phyloP scores from a whole-genome alignment of 371 early-diverging fungal species.

The Saksenaea vasiformis region DNA sequence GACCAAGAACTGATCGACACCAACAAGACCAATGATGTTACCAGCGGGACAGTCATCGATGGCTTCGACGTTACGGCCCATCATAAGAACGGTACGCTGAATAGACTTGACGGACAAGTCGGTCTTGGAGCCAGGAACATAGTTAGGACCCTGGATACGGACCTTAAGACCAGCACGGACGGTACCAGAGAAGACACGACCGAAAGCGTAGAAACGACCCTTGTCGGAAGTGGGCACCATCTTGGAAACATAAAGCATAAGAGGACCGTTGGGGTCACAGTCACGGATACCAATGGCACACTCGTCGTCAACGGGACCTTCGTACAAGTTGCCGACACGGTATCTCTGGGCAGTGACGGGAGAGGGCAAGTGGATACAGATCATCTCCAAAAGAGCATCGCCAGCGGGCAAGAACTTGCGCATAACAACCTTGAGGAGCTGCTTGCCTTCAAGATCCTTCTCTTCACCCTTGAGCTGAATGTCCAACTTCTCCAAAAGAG shows the following conservation, averaged over 20 bases:
- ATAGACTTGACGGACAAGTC: constrained; percentile 96
- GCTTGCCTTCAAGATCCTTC: constrained; percentile 93
- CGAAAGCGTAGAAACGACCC: constrained; percentile 99
- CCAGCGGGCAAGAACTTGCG: constrained; percentile 99
- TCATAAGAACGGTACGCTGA: constrained; percentile 99
- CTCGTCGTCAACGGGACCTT: constrained; percentile 98
- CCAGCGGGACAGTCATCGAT: constrained; percentile 99
- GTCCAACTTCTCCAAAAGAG: constrained; percentile 90
- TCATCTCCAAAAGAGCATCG: constrained; percentile 99
- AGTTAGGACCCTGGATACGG: constrained; percentile 99
- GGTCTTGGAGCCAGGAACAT: constrained; percentile 91
- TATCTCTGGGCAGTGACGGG: constrained; percentile 95
- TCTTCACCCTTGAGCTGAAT: constrained; percentile 86
- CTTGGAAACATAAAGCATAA: constrained; percentile 99
- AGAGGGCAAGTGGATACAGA: constrained; percentile 98
- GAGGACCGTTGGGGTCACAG: constrained; percentile 96
- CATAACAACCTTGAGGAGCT: constrained; percentile 97
- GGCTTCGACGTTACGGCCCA: constrained; percentile 98
- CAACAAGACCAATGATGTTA: constrained; percentile 99
- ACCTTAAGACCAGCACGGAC: constrained; percentile 98
- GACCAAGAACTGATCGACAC: constrained; percentile 99
- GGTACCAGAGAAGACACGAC: constrained; percentile 99
- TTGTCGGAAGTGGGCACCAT: constrained; percentile 99
- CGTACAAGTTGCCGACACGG: constrained; percentile 96
- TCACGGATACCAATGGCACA: constrained; percentile 88